A percentile compares a stretch with the other conserved stretches of the same genome.
Conservation (phyloP, 257 asterid species). For the Scutellaria minor region DNA sequence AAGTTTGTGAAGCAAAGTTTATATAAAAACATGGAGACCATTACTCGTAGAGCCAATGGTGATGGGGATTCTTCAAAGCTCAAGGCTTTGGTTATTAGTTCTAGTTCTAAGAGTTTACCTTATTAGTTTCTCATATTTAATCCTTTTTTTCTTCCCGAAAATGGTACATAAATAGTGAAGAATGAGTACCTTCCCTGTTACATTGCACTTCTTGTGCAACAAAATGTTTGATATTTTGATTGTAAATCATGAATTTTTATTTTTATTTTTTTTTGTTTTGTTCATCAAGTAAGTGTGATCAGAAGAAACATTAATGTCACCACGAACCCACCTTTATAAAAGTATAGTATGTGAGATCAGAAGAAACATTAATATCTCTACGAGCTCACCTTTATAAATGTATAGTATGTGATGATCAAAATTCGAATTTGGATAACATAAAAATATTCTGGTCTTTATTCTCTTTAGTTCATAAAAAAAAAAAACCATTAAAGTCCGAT, state of each 20-base stretch:
- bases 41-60: slow-evolving; percentile 72
- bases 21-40: slow-evolving; percentile 74
- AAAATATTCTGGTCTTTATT: too few relatives aligned
- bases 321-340: too few relatives aligned
- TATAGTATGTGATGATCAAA: too few relatives aligned
- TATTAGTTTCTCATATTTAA: slow-evolving; percentile 36
- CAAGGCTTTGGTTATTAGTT: slow-evolving; percentile 65
- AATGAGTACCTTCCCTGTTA: not conserved
- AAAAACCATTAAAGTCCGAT: too few relatives aligned
- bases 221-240: slow-evolving; percentile 32
- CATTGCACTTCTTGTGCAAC: slow-evolving; percentile 42
- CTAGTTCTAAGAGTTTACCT: slow-evolving; percentile 94
- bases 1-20: slow-evolving; percentile 78
- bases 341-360: too few relatives aligned
- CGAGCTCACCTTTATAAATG: too few relatives aligned
- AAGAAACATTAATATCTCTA: too few relatives aligned
- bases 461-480: too few relatives aligned
- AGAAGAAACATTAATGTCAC: too few relatives aligned
- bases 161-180: slow-evolving; percentile 29
- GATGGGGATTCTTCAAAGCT: slow-evolving; percentile 55
- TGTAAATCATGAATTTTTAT: slow-evolving; percentile 31
- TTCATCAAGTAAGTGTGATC: not conserved
- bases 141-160: not conserved
- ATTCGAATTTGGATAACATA: too few relatives aligned
- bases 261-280: not conserved